Percentiles rank a stretch among this genome's conserved stretches.
These are phyloP conservation scores for Candida vartiovaarae DNA, from an alignment of 805 yeast genomes.

Conservation along the genomic window DNA sequence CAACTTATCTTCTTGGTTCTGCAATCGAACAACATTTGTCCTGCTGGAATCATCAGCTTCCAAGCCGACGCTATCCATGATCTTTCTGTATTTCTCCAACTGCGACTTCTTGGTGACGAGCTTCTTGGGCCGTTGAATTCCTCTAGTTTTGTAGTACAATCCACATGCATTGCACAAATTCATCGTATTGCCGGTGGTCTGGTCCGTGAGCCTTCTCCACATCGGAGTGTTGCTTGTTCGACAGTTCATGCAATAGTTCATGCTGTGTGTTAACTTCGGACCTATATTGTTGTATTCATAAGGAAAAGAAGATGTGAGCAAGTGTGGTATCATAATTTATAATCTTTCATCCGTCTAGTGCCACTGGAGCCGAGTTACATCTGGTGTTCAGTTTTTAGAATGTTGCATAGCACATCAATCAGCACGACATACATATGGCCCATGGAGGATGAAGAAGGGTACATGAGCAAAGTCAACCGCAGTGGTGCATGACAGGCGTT, in stretches of 20 bases:
- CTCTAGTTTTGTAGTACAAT: conserved; percentile 65
- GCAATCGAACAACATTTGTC: neutral
- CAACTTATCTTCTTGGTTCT: conserved; percentile 4
- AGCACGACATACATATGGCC: no score
- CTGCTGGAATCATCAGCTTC: conserved; percentile 1
- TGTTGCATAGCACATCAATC: no score
- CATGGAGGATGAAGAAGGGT: no score
- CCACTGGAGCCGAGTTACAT: no score
- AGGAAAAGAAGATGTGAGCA: no score
- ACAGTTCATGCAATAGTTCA: conserved; percentile 41
- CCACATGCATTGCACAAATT: conserved; percentile 83
- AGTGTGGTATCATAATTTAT: no score
- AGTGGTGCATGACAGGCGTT: no score
- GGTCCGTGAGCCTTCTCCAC: conserved; percentile 72
- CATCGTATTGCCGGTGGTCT: conserved; percentile 59
- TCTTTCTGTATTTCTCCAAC: conserved; percentile 8
- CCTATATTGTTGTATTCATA: no score
- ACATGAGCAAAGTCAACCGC: no score
- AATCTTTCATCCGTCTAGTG: no score
- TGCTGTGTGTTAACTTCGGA: neutral
- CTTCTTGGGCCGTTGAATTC: conserved; percentile 64
- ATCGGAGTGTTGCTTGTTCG: conserved; percentile 76
- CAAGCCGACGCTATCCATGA: conserved; percentile 6
- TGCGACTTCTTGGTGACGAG: conserved; percentile 34
- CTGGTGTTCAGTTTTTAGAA: no score